phyloP scores from a whole-genome alignment of 179 eudicot genomes.

The Beta corolliflora region DNA sequence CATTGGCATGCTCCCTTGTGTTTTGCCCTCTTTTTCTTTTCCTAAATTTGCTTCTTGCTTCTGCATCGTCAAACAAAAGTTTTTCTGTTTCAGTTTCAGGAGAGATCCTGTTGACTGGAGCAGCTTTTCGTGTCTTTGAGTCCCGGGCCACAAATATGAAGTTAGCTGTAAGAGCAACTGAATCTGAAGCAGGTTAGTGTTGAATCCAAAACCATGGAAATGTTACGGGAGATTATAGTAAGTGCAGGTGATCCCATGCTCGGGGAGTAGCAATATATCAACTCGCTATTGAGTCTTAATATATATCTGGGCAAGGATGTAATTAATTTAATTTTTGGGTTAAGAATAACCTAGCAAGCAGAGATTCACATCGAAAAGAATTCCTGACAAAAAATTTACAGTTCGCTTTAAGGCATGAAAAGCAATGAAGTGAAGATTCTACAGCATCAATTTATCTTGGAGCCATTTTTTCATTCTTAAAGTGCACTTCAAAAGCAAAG shows the following conservation, averaged over 20 bases:
- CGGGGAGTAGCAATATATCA: not conserved
- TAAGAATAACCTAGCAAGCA: not conserved
- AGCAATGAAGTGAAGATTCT: not conserved
- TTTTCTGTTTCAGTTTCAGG: slow-evolving; percentile 87
- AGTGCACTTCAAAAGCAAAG: not conserved
- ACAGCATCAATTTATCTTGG: slow-evolving; percentile 2
- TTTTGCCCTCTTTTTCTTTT: slow-evolving; percentile 56
- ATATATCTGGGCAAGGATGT: not conserved
- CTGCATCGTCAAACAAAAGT: slow-evolving; percentile 73
- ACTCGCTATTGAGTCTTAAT: not conserved
- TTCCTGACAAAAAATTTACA: not conserved
- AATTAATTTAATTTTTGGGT: not conserved
- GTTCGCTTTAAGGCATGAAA: slow-evolving; percentile 1
- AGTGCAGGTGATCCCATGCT: not conserved
- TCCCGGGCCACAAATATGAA: slow-evolving; percentile 98
- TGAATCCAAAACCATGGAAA: not conserved
- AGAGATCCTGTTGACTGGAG: slow-evolving; percentile 72
- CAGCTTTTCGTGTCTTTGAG: slow-evolving; percentile 83
- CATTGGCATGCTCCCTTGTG: slow-evolving; percentile 47
- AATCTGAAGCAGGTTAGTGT: slow-evolving; percentile 35
- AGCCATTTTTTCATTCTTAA: not conserved
- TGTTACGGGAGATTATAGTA: not conserved
- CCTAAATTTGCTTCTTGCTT: slow-evolving; percentile 63
- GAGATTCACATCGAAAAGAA: slow-evolving; percentile 9
- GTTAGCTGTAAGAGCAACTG: slow-evolving; percentile 81